phyloP scores from a whole-genome alignment of 1,139 yeast genomes.

The Geotrichum europaeum region DNA sequence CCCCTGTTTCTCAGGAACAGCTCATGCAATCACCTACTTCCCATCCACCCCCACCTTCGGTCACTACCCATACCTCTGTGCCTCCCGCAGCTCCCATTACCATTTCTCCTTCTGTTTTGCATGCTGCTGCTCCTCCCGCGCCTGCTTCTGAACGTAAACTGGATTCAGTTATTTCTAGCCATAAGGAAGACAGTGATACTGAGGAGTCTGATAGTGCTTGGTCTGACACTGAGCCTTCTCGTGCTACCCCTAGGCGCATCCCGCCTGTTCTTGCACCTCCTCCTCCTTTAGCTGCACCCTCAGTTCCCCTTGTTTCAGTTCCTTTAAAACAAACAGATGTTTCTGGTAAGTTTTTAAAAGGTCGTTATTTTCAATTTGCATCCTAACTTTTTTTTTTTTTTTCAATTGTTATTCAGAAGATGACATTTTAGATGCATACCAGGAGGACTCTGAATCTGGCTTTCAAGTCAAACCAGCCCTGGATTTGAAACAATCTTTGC shows the following conservation, averaged over 20 bases:
- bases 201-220: constrained; percentile 13
- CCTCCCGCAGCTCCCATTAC: background rate
- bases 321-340: background rate
- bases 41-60: background rate
- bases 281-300: background rate
- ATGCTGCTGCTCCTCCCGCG: background rate
- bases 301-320: background rate
- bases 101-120: background rate
- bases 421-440: background rate
- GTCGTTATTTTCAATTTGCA: background rate
- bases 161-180: constrained; percentile 9
- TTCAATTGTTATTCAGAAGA: background rate
- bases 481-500: background rate
- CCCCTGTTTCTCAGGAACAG: background rate
- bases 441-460: background rate
- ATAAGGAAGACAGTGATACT: constrained; percentile 6
- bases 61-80: background rate
- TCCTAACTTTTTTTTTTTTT: background rate
- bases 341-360: background rate
- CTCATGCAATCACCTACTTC: background rate
- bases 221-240: constrained; percentile 9
- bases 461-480: background rate
- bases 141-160: background rate
- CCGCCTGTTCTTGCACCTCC: background rate
- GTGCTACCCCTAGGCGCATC: background rate